phyloP scores from a whole-genome alignment of 2,329 filamentous ascomycete genomes.

The Cercospora nicotianae region DNA sequence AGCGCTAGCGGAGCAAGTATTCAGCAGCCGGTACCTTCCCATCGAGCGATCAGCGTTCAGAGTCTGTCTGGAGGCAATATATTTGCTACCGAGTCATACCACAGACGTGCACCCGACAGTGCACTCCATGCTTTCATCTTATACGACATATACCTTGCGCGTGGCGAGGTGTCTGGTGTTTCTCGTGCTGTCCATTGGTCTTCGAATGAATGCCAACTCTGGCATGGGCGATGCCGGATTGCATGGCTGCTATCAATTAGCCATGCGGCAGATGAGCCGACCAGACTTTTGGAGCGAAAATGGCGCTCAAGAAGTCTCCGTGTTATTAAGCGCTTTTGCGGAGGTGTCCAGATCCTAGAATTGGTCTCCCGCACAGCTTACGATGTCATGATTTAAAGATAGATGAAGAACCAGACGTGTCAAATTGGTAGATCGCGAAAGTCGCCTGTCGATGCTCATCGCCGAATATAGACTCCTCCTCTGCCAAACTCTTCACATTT shows the following conservation, averaged over 20 bases:
- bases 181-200: slow-evolving; percentile 17
- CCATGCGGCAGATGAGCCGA: slow-evolving; percentile 17
- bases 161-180: slow-evolving; percentile 20
- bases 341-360: slow-evolving; percentile 8
- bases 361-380: not conserved
- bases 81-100: not conserved
- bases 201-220: slow-evolving; percentile 2
- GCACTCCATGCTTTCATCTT: slow-evolving; percentile 9
- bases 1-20: slow-evolving; percentile 13
- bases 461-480: slow-evolving; percentile 10
- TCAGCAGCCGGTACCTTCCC: slow-evolving; percentile 4
- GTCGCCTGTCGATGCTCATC: not conserved
- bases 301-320: slow-evolving; percentile 11
- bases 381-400: not conserved
- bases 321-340: slow-evolving; percentile 3
- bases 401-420: not conserved
- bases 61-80: slow-evolving; percentile 21
- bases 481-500: slow-evolving; percentile 8
- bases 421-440: not conserved
- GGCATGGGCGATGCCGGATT: slow-evolving; percentile 1
- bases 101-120: slow-evolving; percentile 3
- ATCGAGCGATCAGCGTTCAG: slow-evolving; percentile 21
- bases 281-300: slow-evolving; percentile 18
- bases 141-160: slow-evolving; percentile 17
- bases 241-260: slow-evolving; percentile 14